Evolutionary conservation across 768 basidiomycete species (phyloP), one percentile per base, ranked within the genome.

Genomic region (Termitomyces sp.): DNA sequence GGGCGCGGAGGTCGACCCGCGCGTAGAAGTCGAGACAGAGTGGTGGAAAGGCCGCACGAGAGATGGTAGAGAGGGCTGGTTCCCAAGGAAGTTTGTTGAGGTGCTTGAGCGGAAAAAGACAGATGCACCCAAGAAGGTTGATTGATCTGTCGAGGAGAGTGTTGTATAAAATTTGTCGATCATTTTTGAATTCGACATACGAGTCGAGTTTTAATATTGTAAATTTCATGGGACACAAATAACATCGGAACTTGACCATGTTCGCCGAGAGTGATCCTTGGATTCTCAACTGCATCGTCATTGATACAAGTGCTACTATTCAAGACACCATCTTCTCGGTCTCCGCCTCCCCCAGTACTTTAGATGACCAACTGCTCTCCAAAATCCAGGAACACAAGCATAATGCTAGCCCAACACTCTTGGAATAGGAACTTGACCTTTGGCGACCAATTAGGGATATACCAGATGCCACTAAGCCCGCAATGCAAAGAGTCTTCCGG

Each of bases 31-130:
- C 22, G 78, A 85, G 53, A 83, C 78, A 7, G 94, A 94, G 57
- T 98, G 95, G 95, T 98, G 94, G 94, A 87, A 85, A 69, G 95
- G 95, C 0, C 80, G 95, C 45, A 94, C 91, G 58, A 78, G 96
- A 57, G 94, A 97, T 63, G 96, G 95, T 1, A 79, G 88, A 63
- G 86, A 91, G 64, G 95, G 95, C 0, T 98, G 94, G 93, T 96
- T 98, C 80, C 95, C 95, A 2, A 81, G 77, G 58, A 93, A 89
- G 63, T 95, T 89, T 82, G 92, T 95, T 4, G 83, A 92, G 69
- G 76, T 89, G 3, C 70, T 90, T 57, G 84, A 80, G 66, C 76
- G 80, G 48, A 66, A 63, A 57, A 69, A 66, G 43, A 58, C 59
- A 49, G 67, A 69, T 49, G 63, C 61, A 44, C 69, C 66, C 35